These are phyloP conservation scores for Globisporangium acanthophoron DNA, from an alignment of 352 stramenopile genomes.

Conservation along the genomic window DNA sequence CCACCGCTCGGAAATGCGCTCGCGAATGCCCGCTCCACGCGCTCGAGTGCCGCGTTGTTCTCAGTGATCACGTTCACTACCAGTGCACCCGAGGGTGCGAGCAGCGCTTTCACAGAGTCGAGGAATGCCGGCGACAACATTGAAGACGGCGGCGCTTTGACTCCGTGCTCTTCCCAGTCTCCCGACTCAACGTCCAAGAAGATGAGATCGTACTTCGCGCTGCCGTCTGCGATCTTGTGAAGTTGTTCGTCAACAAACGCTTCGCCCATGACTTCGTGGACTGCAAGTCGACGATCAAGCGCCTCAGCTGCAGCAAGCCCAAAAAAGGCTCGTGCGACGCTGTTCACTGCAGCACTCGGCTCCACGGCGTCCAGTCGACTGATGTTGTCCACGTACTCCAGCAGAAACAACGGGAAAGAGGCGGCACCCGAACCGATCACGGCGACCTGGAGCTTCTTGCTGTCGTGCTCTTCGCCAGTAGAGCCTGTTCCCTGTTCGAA, in stretches of 20 bases:
- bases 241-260: constrained; percentile 28
- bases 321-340: constrained; percentile 39
- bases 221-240: background rate
- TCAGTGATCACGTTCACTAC: constrained; percentile 62
- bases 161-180: constrained; percentile 16
- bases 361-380: constrained; percentile 51
- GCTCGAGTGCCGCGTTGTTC: constrained; percentile 19
- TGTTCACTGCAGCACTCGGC: constrained; percentile 38
- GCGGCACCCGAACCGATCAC: constrained; percentile 57
- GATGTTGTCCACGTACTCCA: constrained; percentile 30
- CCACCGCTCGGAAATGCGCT: constrained; percentile 24
- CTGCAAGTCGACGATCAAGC: constrained; percentile 15
- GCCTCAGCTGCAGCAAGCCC: constrained; percentile 23
- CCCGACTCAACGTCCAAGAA: constrained; percentile 68
- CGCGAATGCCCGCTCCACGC: constrained; percentile 20
- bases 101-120: constrained; percentile 14
- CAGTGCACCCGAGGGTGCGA: constrained; percentile 28
- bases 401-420: constrained; percentile 47
- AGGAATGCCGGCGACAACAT: constrained; percentile 47
- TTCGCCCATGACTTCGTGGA: constrained; percentile 43
- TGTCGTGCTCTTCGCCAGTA: background rate
- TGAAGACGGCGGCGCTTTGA: constrained; percentile 30
- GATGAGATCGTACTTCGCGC: constrained; percentile 30
- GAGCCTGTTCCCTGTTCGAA: constrained; percentile 18
- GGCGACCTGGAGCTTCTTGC: constrained; percentile 16